Evolutionary conservation across 495 filamentous ascomycete genomes (phyloP).

Genomic region (Pyrenopolyporus hunteri): DNA sequence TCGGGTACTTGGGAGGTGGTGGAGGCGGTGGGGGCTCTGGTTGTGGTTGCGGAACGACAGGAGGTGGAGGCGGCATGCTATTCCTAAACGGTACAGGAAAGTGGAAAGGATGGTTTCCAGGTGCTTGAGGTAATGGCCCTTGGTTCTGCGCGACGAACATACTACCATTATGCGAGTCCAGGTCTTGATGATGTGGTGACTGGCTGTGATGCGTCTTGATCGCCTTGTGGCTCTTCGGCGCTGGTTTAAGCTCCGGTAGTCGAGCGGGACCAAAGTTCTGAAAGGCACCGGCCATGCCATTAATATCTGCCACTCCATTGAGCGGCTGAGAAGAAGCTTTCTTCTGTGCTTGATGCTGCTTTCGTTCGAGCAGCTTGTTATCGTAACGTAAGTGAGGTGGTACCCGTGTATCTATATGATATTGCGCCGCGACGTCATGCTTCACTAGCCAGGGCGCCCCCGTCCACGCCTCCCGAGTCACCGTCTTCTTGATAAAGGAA

Average conservation of each 20-base stretch:
- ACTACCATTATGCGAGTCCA: constrained; percentile 42
- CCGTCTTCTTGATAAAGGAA: constrained; percentile 93
- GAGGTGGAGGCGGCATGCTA: constrained; percentile 43
- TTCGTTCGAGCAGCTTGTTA: constrained; percentile 77
- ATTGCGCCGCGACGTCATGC: constrained; percentile 78
- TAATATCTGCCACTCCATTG: constrained; percentile 48
- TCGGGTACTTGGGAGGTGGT: constrained; percentile 89
- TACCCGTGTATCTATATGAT: constrained; percentile 82
- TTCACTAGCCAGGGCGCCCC: constrained; percentile 97
- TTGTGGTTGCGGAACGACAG: constrained; percentile 20
- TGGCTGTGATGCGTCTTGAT: constrained; percentile 48
- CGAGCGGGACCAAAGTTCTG: constrained; percentile 53
- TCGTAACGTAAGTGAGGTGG: constrained; percentile 84
- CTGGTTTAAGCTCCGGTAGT: constrained; percentile 80
- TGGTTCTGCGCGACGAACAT: constrained; percentile 45
- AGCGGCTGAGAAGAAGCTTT: constrained; percentile 62
- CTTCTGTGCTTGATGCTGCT: constrained; percentile 69
- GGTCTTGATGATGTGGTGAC: constrained; percentile 27
- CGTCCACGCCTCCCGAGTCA: constrained; percentile 88
- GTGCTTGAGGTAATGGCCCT: constrained; percentile 46
- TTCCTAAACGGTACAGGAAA: constrained; percentile 50
- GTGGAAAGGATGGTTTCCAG: constrained; percentile 50
- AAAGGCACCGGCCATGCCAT: constrained; percentile 44
- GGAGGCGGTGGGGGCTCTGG: constrained; percentile 65
- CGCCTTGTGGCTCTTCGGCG: constrained; percentile 76